Evolutionary conservation across 176 grass and related monocot species (phyloP).

Genomic region (Chrysopogon serrulatus): DNA sequence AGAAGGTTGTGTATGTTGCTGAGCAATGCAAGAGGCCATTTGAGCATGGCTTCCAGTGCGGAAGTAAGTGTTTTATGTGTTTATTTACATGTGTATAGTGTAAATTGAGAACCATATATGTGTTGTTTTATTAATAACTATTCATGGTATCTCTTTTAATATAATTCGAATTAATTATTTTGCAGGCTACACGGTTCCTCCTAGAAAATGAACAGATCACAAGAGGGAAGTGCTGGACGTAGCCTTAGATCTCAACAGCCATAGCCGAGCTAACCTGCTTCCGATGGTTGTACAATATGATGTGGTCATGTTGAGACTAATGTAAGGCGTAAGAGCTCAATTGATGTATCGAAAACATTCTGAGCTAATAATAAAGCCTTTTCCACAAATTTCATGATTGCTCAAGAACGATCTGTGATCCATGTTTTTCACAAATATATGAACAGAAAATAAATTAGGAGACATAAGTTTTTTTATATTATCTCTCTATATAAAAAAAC

Average conservation of each 20-base stretch:
- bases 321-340: background rate
- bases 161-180: background rate
- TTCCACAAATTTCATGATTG: background rate
- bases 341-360: background rate
- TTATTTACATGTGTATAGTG: background rate
- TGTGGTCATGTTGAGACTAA: background rate
- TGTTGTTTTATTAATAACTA: background rate
- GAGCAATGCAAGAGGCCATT: constrained; percentile 27
- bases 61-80: constrained; percentile 34
- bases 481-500: background rate
- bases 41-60: constrained; percentile 22
- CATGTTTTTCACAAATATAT: background rate
- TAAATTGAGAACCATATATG: background rate
- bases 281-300: background rate
- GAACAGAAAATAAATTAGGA: background rate
- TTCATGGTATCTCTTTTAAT: background rate
- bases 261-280: background rate
- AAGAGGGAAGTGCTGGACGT: background rate
- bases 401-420: background rate
- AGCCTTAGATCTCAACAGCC: background rate
- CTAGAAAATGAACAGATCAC: background rate
- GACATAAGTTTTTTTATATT: background rate
- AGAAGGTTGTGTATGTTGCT: constrained; percentile 36
- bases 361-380: background rate
- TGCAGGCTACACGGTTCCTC: constrained; percentile 19